phyloP scores from a whole-genome alignment of 192 early-diverging fungal species.

The Coemansia javaensis region DNA sequence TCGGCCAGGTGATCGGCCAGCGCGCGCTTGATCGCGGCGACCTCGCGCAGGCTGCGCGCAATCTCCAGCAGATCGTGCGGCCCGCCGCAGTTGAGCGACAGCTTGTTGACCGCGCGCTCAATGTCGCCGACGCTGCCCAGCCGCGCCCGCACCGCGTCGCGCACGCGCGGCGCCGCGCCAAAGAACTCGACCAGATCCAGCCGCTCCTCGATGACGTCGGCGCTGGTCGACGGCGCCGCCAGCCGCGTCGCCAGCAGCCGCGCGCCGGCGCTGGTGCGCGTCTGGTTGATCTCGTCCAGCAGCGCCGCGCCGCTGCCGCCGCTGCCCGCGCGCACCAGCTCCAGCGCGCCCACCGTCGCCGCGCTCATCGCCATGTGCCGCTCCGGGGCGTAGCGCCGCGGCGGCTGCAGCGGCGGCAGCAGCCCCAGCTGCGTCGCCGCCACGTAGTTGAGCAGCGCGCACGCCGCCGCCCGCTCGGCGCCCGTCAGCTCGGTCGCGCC shows the following conservation, averaged over 20 bases:
- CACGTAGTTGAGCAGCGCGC: conserved; percentile 67
- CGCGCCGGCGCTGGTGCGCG: conserved; percentile 73
- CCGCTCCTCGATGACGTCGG: conserved; percentile 62
- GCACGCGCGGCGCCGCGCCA: conserved; percentile 48
- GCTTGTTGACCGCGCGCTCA: conserved; percentile 62
- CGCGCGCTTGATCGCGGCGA: conserved; percentile 43
- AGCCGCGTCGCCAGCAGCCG: conserved; percentile 70
- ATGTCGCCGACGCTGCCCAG: conserved; percentile 61
- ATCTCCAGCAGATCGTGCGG: conserved; percentile 61
- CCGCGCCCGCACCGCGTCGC: conserved; percentile 46
- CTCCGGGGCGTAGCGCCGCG: conserved; percentile 52
- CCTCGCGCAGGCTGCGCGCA: conserved; percentile 54
- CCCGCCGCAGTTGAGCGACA: conserved; percentile 63
- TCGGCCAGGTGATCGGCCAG: conserved; percentile 16
- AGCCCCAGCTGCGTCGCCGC: conserved; percentile 63
- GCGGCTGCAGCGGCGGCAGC: conserved; percentile 59
- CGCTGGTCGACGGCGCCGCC: conserved; percentile 60
- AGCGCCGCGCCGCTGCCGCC: conserved; percentile 54
- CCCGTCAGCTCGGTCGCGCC: conserved; percentile 30
- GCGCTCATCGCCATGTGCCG: conserved; percentile 72
- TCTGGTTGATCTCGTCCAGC: conserved; percentile 66
- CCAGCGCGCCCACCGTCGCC: conserved; percentile 73
- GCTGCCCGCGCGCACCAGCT: conserved; percentile 59
- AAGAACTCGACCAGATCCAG: conserved; percentile 76
- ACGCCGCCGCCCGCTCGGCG: conserved; percentile 26